phyloP scores from a whole-genome alignment of 371 early-diverging fungal species.

The Modicella reniformis region DNA sequence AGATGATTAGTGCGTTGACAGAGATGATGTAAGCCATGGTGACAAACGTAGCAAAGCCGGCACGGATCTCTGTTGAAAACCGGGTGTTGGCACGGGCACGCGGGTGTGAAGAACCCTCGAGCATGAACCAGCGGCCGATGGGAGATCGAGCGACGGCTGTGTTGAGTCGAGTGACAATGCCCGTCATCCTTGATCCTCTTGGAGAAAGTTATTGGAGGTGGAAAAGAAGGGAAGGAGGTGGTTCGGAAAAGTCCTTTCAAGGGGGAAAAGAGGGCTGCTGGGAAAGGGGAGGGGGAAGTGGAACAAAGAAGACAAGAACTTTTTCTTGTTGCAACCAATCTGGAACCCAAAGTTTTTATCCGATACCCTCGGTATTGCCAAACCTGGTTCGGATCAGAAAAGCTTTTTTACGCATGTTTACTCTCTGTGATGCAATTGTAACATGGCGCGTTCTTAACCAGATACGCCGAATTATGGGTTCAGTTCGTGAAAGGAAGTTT shows the following conservation, averaged over 20 bases:
- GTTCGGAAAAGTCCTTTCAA: too few relatives aligned
- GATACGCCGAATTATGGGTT: too few relatives aligned
- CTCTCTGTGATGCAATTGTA: too few relatives aligned
- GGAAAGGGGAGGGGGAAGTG: not conserved
- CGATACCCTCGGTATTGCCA: too few relatives aligned
- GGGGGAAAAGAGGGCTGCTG: too few relatives aligned
- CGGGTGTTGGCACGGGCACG: constrained; percentile 64
- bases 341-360: too few relatives aligned
- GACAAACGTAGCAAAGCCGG: constrained; percentile 76
- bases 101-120: constrained; percentile 68
- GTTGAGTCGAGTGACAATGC: constrained; percentile 57
- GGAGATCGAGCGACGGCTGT: constrained; percentile 61
- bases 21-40: constrained; percentile 80
- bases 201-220: not conserved
- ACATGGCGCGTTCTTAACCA: too few relatives aligned
- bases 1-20: constrained; percentile 80
- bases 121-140: constrained; percentile 70
- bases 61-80: constrained; percentile 75
- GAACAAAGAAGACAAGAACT: not conserved
- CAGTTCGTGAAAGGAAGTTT: too few relatives aligned
- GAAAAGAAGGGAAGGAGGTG: too few relatives aligned
- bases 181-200: constrained; percentile 23
- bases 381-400: too few relatives aligned
- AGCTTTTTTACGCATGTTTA: too few relatives aligned
- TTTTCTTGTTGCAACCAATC: too few relatives aligned